Evolutionary conservation across 257 asterid genomes (phyloP), one percentile per base, ranked within the genome.

Genomic region (Linaria vulgaris): DNA sequence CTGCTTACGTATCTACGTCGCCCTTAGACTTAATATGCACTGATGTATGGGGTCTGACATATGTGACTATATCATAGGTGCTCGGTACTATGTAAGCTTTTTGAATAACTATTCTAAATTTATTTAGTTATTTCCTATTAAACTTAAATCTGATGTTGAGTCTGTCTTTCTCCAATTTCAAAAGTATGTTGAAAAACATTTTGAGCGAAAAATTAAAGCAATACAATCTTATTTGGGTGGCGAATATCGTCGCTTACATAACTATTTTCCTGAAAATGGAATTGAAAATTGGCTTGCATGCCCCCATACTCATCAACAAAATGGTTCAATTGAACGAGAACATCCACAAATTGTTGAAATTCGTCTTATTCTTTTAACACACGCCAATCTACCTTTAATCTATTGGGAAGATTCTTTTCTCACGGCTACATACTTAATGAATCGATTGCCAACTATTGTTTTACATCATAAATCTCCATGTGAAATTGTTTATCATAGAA

Each of bases 261-360:
- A n/a, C 0, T 53, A n/a, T 6, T 39, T 65, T 23, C 0, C 8
- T 0, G 9, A 37, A 2, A 16, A 0, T 9, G 30, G 52, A 12
- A 52, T 64, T 11, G 9, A 27, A 12, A 39, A 64, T 64, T 43
- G 41, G 9, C 1, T 64, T 1, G 19, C 16, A 6, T 53, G 44
- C 20, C 62, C 45, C 6, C 30, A 41, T 25, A 41, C 46, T 9
- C 46, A 65, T 23, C 62, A 65, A 39, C 55, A 54, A 52, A 54
- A 19, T 8, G 70, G 53, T 1, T 31, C 27, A 0, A 20, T 45
- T 17, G 62, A 65, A 54, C 2, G 47, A 4, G 16, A 16, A 15
- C 34, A 51, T 41, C n/a, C 45, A 9, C 55, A 65, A 51, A 65
- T 65, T 15, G 31, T 65, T 8, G 70, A 48, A 69, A 50, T 46